These are phyloP conservation scores for Zizania latifolia DNA, from an alignment of 176 grass and related monocot species.

Conservation along the genomic window DNA sequence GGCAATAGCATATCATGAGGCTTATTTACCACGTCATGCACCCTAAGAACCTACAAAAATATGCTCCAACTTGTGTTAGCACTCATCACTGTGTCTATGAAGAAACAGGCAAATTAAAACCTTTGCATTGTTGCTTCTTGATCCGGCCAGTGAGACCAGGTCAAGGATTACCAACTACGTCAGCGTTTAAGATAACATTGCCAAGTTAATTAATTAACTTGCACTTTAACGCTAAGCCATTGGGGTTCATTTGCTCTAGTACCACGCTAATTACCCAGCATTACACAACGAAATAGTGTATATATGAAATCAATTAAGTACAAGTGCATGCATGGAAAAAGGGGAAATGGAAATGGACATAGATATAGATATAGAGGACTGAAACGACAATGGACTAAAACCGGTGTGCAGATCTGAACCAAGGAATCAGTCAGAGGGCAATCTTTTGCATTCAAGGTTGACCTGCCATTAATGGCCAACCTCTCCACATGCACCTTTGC, in stretches of 20 bases:
- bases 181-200: neutral
- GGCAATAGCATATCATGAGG: neutral
- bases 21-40: slow-evolving; percentile 24
- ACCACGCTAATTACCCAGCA: neutral
- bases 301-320: neutral
- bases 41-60: slow-evolving; percentile 31
- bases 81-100: neutral
- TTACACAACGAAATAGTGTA: neutral
- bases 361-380: no score
- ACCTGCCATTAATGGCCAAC: slow-evolving; percentile 21
- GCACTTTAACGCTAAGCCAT: neutral
- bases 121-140: slow-evolving; percentile 7
- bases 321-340: neutral
- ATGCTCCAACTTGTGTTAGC: slow-evolving; percentile 23
- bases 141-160: neutral
- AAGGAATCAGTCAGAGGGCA: no score
- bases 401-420: neutral
- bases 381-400: slow-evolving; percentile 22
- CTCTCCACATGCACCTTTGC: neutral
- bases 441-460: slow-evolving; percentile 6
- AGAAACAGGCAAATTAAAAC: slow-evolving; percentile 2
- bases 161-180: neutral
- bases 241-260: neutral
- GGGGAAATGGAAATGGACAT: neutral
- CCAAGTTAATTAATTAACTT: neutral